Evolutionary conservation across 345 rosid species (phyloP).

Genomic region (Brassica cretica): DNA sequence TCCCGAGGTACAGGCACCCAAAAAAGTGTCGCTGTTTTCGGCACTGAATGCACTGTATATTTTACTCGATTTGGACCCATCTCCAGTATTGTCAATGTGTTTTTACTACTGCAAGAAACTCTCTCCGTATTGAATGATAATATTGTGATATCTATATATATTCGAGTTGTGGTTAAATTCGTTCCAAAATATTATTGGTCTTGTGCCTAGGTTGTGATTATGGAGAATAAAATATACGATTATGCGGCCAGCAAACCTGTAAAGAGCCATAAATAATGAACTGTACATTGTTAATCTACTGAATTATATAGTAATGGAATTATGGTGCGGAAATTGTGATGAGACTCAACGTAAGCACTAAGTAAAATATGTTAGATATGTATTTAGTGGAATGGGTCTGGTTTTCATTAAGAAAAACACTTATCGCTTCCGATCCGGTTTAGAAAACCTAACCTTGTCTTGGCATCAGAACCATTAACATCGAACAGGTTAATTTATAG

Average conservation of each 20-base stretch:
- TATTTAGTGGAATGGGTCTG: not conserved
- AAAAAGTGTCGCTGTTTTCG: slow-evolving; percentile 8
- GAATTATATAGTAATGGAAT: not conserved
- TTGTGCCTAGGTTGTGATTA: not conserved
- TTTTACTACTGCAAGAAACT: too few species aligned
- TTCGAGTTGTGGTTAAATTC: too few species aligned
- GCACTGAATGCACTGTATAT: slow-evolving; percentile 28
- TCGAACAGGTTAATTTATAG: not conserved
- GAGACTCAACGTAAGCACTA: not conserved
- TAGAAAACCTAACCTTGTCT: slow-evolving; percentile 32
- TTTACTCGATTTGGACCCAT: slow-evolving; percentile 30
- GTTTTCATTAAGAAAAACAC: not conserved
- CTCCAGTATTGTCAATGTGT: not conserved
- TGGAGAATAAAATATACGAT: not conserved
- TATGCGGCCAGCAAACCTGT: not conserved
- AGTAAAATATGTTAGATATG: not conserved
- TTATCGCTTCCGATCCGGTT: slow-evolving; percentile 22
- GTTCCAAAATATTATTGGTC: too few species aligned
- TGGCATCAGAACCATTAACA: slow-evolving; percentile 25
- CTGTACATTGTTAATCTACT: not conserved
- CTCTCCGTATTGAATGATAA: not conserved
- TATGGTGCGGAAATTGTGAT: not conserved
- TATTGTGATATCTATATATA: not conserved
- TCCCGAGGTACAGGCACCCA: slow-evolving; percentile 18
- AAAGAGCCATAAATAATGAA: not conserved